phyloP scores from a whole-genome alignment of 1,139 yeast genomes.

The Pichia sp. region DNA sequence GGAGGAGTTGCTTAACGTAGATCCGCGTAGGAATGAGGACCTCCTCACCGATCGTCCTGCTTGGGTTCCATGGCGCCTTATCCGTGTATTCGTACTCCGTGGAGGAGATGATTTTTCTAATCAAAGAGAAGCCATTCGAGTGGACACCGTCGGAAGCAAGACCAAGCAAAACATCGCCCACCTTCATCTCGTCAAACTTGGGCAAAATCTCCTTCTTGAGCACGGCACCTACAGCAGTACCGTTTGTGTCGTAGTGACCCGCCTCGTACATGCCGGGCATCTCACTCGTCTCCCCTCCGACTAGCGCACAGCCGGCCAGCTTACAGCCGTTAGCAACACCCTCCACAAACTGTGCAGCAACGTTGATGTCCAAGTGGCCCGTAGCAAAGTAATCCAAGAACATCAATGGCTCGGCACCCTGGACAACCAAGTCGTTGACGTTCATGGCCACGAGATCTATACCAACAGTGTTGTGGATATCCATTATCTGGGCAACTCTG shows the following conservation, averaged over 20 bases:
- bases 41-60: slow-evolving; percentile 78
- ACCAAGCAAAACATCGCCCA: slow-evolving; percentile 82
- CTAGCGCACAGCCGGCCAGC: slow-evolving; percentile 95
- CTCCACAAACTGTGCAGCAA: slow-evolving; percentile 83
- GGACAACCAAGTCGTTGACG: slow-evolving; percentile 94
- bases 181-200: slow-evolving; percentile 54
- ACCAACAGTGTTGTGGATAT: slow-evolving; percentile 93
- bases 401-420: slow-evolving; percentile 97
- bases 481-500: slow-evolving; percentile 85
- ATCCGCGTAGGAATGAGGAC: slow-evolving; percentile 87
- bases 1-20: slow-evolving; percentile 85
- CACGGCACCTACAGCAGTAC: slow-evolving; percentile 99
- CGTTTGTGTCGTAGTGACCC: slow-evolving; percentile 96
- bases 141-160: slow-evolving; percentile 89
- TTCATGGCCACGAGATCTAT: slow-evolving; percentile 98
- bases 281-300: slow-evolving; percentile 98
- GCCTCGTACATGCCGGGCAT: slow-evolving; percentile 99
- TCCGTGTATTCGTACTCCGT: slow-evolving; percentile 65
- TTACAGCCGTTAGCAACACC: slow-evolving; percentile 98
- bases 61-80: slow-evolving; percentile 79
- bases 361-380: slow-evolving; percentile 77
- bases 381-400: slow-evolving; percentile 97
- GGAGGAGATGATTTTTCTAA: slow-evolving; percentile 87
- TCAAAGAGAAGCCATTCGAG: slow-evolving; percentile 93
- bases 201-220: slow-evolving; percentile 73